Base-by-base conservation (phyloP, 768 basidiomycete genomes). In the Pisolithus sp. region DNA sequence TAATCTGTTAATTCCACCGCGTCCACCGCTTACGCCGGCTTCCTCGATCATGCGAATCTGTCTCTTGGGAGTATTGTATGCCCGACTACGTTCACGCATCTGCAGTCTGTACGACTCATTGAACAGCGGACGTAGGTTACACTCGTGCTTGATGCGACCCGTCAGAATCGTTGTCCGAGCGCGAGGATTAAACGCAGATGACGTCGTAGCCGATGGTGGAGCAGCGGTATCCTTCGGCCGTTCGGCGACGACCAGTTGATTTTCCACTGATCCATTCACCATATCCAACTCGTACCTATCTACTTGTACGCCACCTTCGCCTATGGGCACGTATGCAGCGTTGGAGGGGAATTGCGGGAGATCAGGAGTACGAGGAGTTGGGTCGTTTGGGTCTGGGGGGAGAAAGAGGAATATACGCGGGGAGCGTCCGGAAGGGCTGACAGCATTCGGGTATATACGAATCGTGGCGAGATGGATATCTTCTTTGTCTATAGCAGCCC, bases 201-300 rank as follows among this genome's bases (percentile, higher is more conserved):
- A 74, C 2, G 61, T 53, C 66, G 36, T 76, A 63, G 48, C 68
- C 62, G 13, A 57, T 41, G 52, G 66, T 67, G 52, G 77, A 60
- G 26, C 75, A 67, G 18, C 73, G 30, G 65, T 81, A 48, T 74
- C 86, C 61, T 89, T 91, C 21, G 85, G 84, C 48, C 85, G 80
- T 67, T 92, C 89, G 0, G 89, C 89, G 34, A 93, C 80, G 26
- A 92, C 88, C 51, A 89, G 78, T 67, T 92, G 85, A 70, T 93
- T 93, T 59, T 89, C 87, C 8, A 90, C 86, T 30, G 80, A 68
- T 55, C 90, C 85, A 55, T 90, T 86, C 40, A 92, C 82, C 81
- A 95, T 90, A 40, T 90, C 85, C 31, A 97, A 75, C 59, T 92
- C 89, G 70, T 92, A 97, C 66, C 83, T 79, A 60, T 87, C 86